A percentile compares a stretch with the other conserved stretches of the same genome.
phyloP scores from a whole-genome alignment of 2,329 filamentous ascomycete species.

The Nakataea oryzae region DNA sequence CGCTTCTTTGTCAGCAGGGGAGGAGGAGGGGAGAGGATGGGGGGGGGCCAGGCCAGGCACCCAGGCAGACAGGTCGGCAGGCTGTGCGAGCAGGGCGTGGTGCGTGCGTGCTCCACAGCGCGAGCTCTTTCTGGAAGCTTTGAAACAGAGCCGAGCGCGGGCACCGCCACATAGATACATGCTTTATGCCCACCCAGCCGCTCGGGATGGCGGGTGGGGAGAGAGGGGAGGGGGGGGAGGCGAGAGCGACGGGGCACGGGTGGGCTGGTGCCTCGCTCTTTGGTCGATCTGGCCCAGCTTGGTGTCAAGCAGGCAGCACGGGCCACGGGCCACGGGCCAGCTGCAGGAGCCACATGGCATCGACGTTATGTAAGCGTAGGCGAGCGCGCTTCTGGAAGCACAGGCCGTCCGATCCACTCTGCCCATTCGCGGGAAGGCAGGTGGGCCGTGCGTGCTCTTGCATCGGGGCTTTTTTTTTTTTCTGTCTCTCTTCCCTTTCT shows the following conservation, averaged over 20 bases:
- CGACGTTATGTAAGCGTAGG: not conserved
- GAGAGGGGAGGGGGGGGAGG: too few relatives aligned
- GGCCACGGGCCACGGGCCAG: not conserved
- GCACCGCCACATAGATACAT: not conserved
- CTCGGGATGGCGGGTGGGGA: not conserved
- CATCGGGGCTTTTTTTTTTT: not conserved
- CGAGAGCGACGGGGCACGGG: not conserved
- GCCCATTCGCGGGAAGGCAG: not conserved
- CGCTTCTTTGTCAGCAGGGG: not conserved
- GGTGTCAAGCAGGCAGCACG: too few relatives aligned
- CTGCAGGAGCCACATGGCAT: not conserved
- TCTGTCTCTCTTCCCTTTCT: not conserved
- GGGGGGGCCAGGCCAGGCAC: too few relatives aligned
- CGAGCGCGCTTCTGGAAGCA: not conserved
- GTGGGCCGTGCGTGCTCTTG: not conserved
- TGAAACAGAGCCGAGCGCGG: not conserved
- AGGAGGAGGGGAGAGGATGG: too few relatives aligned
- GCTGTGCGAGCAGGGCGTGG: too few relatives aligned
- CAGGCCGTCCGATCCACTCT: not conserved
- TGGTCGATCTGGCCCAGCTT: not conserved
- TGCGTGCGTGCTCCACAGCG: not conserved
- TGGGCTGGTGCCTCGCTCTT: not conserved
- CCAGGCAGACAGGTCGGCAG: too few relatives aligned
- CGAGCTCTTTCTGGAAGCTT: not conserved
- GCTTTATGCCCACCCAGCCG: not conserved